Percentiles rank a stretch among this genome's conserved stretches.
These are phyloP conservation scores for Pichia sp. DNA, from an alignment of 1,139 yeast species.

Conservation along the genomic window DNA sequence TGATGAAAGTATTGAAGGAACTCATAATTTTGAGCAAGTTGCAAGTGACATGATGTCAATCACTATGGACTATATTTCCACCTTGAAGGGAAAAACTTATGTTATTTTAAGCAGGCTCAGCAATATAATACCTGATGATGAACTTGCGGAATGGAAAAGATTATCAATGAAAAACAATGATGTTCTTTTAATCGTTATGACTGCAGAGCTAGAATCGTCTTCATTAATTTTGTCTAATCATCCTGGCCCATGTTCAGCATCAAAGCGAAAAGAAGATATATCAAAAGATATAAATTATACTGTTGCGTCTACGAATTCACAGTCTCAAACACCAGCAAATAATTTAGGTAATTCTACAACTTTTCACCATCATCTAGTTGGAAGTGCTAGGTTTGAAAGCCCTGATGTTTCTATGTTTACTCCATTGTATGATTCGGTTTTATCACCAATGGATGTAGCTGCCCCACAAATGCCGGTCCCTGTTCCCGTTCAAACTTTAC, in stretches of 20 bases:
- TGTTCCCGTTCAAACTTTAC: conserved; percentile 14
- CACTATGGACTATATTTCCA: conserved; percentile 37
- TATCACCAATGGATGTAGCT: conserved; percentile 30
- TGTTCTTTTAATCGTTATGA: conserved; percentile 63
- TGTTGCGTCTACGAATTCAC: conserved; percentile 25
- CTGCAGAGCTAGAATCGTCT: conserved; percentile 64
- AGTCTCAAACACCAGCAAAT: conserved; percentile 21
- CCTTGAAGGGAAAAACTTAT: conserved; percentile 47
- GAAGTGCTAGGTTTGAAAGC: conserved; percentile 17
- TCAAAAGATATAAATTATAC: conserved; percentile 21
- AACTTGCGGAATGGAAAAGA: conserved; percentile 69
- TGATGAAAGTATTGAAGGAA: conserved; percentile 26
- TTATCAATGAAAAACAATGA: conserved; percentile 56
- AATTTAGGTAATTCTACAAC: conserved; percentile 5
- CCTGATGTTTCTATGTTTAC: conserved; percentile 20
- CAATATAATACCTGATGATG: conserved; percentile 74
- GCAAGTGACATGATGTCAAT: conserved; percentile 55
- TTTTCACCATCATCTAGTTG: conserved; percentile 6
- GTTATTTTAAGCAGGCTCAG: conserved; percentile 63
- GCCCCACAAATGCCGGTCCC: conserved; percentile 5
- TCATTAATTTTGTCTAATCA: conserved; percentile 41
- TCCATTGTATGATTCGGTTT: conserved; percentile 24
- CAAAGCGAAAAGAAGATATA: conserved; percentile 14
- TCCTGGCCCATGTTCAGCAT: conserved; percentile 12
- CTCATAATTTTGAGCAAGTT: conserved; percentile 40